Evolutionary conservation across 2,329 filamentous ascomycete species (phyloP), one percentile per base, ranked within the genome.

Genomic region (Hypoxylon sp.): DNA sequence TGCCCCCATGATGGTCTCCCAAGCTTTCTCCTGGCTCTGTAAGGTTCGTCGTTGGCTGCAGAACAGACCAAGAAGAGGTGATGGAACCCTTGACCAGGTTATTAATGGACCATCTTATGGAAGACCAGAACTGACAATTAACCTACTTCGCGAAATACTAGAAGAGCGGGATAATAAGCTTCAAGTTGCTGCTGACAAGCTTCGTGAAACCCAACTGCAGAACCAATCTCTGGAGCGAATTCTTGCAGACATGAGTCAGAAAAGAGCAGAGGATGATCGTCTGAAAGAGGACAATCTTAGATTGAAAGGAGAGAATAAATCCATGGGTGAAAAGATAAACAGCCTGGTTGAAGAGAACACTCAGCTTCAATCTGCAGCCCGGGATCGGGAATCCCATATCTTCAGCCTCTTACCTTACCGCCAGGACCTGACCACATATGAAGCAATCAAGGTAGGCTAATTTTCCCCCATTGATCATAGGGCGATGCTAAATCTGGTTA

Each of bases 401-500:
- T 81, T 82, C 60, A 80, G 77, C 13, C 75, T 82, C 3, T 80
- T 81, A 58, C 80, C 81, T 5, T 82, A 81, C 60, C 76, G 75
- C 14, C 78, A 78, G 45, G 79, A 81, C 17, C 63, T 82, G 7
- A 82, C 79, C 0, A 72, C 74, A 0, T 74, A 79, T 28, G 80
- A 82, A 50, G 77, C 80, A 34, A 76, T 74, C 19, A 75, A 75
- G 45, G 80, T 81, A 58, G 17, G 5, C 9, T 9, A 64, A 75
- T 70, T 7, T 46, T 13, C 2, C 6, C 9, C 14, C 9, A 10
- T 23, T 10, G 5, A 13, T 2, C 3, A 4, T 19, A 1, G 55
- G 28, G 4, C 2, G 21, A 7, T 30, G 2, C 67, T 76, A 56
- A 79, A 32, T 7, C 13, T 23, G 1, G 1, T 2, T 28, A 81